These are phyloP conservation scores for Coccomyxa sp. DNA, from an alignment of 139 green algal genomes.

Conservation along the genomic window DNA sequence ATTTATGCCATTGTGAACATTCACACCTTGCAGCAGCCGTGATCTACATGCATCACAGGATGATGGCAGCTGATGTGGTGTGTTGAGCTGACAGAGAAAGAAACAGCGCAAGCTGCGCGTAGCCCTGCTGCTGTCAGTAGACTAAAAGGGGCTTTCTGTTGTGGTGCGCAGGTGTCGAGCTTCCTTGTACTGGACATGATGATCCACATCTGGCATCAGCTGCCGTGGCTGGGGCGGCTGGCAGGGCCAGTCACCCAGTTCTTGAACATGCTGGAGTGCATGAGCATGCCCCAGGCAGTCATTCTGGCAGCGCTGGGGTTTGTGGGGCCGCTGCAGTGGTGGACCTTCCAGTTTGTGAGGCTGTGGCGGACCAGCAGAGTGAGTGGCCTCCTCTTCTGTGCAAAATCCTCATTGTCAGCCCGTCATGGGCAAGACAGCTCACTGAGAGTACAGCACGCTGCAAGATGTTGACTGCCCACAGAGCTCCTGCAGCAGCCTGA, in stretches of 20 bases:
- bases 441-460: no score
- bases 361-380: background rate
- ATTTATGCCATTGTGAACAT: no score
- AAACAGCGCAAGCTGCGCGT: no score
- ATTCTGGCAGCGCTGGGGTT: background rate
- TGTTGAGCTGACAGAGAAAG: background rate
- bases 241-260: background rate
- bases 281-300: background rate
- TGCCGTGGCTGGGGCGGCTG: background rate
- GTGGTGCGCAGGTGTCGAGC: background rate
- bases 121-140: no score
- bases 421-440: no score
- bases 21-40: no score
- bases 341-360: background rate
- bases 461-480: no score
- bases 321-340: background rate
- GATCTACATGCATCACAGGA: background rate
- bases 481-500: no score
- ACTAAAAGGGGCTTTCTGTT: no score
- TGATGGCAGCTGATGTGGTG: background rate
- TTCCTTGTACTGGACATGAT: background rate
- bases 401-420: no score
- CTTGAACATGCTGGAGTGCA: background rate
- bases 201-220: background rate
- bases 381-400: no score